These are phyloP conservation scores for Raffaelea arxii DNA, from an alignment of 2,329 filamentous ascomycete species.

Conservation along the genomic window DNA sequence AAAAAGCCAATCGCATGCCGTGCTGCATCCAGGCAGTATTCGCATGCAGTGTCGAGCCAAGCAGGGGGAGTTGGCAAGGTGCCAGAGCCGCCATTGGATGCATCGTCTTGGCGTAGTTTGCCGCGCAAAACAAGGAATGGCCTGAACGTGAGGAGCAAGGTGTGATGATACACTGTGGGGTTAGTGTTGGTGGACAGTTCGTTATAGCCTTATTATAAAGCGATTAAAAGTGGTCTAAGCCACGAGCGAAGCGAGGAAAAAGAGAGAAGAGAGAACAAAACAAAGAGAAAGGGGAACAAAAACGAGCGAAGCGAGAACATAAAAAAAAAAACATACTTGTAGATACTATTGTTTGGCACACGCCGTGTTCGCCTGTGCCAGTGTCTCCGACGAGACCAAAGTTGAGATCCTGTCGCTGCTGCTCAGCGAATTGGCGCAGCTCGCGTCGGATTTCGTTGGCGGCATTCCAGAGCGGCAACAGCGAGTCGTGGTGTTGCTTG, in stretches of 20 bases:
- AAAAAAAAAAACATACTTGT: slow-evolving; percentile 10
- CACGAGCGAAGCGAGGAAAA: not conserved
- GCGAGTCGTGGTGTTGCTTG: slow-evolving; percentile 10
- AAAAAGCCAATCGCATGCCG: slow-evolving; percentile 10
- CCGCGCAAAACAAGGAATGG: slow-evolving; percentile 12
- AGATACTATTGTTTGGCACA: slow-evolving; percentile 13
- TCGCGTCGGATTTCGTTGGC: slow-evolving; percentile 12
- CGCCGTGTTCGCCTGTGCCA: slow-evolving; percentile 7
- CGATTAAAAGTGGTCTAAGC: not conserved
- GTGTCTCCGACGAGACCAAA: slow-evolving; percentile 9
- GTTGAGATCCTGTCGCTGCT: slow-evolving; percentile 8
- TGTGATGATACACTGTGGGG: slow-evolving; percentile 13
- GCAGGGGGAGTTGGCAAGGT: slow-evolving; percentile 8
- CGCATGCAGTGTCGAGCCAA: slow-evolving; percentile 11
- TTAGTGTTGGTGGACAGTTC: no score
- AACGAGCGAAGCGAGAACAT: no score
- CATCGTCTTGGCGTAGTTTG: slow-evolving; percentile 9
- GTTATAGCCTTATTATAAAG: no score
- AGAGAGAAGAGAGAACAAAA: no score
- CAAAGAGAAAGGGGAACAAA: no score
- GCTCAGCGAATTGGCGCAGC: slow-evolving; percentile 10
- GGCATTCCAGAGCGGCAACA: slow-evolving; percentile 12
- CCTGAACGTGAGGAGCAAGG: slow-evolving; percentile 10
- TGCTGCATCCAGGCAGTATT: slow-evolving; percentile 11
- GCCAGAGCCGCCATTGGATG: not conserved